These are phyloP conservation scores for Haplosporangium gracile DNA, from an alignment of 192 early-diverging fungal genomes.

Conservation along the genomic window DNA sequence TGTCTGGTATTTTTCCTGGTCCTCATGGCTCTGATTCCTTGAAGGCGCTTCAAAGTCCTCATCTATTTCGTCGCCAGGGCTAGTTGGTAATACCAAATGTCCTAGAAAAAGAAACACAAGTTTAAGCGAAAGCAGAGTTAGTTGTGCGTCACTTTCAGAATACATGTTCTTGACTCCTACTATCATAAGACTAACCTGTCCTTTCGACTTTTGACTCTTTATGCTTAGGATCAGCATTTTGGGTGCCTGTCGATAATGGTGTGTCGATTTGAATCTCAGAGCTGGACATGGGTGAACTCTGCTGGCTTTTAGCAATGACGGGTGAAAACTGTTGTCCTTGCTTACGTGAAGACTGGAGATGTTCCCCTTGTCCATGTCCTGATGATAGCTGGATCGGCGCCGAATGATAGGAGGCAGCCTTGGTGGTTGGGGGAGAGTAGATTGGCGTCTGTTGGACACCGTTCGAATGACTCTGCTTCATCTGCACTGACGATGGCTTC, in stretches of 20 bases:
- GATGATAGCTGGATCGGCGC: constrained; percentile 39
- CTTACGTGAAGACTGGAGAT: background rate
- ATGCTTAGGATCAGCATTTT: constrained; percentile 24
- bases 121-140: background rate
- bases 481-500: background rate
- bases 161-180: background rate
- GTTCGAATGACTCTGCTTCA: background rate
- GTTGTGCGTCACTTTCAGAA: background rate
- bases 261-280: constrained; percentile 23
- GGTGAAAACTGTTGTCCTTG: constrained; percentile 10
- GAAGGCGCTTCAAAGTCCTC: constrained; percentile 5
- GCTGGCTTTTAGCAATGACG: background rate
- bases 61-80: constrained; percentile 6
- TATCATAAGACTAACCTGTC: background rate
- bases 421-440: background rate
- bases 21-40: background rate
- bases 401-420: constrained; percentile 26
- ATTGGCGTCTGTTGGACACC: background rate
- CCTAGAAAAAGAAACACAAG: background rate
- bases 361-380: constrained; percentile 9
- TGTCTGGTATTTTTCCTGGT: background rate
- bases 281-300: constrained; percentile 33
- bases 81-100: constrained; percentile 25
- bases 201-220: constrained; percentile 10
- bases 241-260: background rate